phyloP scores from a whole-genome alignment of 805 yeast genomes.

The Barnettozyma sp. region DNA sequence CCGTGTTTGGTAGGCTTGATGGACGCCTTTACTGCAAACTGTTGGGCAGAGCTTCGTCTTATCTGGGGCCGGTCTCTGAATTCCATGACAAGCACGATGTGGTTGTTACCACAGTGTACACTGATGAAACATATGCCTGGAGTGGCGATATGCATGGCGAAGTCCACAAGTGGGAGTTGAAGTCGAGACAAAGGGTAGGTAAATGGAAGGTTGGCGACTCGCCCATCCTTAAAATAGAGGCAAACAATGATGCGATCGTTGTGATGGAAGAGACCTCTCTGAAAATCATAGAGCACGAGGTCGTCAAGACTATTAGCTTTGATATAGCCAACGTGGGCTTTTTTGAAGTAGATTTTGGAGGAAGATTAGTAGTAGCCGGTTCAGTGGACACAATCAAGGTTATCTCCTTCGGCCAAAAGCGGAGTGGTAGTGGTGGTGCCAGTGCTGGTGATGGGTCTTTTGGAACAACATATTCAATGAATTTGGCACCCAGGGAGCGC shows the following conservation, averaged over 20 bases:
- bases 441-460: no score
- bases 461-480: constrained; percentile 9
- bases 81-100: constrained; percentile 10
- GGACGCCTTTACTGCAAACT: constrained; percentile 16
- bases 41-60: constrained; percentile 14
- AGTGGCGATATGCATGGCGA: constrained; percentile 21
- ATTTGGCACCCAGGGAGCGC: constrained; percentile 6
- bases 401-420: constrained; percentile 16
- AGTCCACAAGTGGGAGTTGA: constrained; percentile 16
- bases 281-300: neutral
- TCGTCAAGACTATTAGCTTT: constrained; percentile 2
- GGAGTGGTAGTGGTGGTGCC: no score
- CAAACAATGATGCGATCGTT: constrained; percentile 7
- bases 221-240: constrained; percentile 11
- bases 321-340: constrained; percentile 4
- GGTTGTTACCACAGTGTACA: constrained; percentile 14
- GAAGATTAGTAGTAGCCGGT: constrained; percentile 14
- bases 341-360: constrained; percentile 23
- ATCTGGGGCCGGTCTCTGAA: constrained; percentile 9
- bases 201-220: constrained; percentile 4
- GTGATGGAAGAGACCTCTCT: constrained; percentile 6
- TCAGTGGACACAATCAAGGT: constrained; percentile 3
- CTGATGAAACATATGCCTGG: constrained; percentile 15
- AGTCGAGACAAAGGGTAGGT: constrained; percentile 7
- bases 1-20: constrained; percentile 18